phyloP scores from a whole-genome alignment of 768 basidiomycete species.

The Erythrobasidium yunnanense region DNA sequence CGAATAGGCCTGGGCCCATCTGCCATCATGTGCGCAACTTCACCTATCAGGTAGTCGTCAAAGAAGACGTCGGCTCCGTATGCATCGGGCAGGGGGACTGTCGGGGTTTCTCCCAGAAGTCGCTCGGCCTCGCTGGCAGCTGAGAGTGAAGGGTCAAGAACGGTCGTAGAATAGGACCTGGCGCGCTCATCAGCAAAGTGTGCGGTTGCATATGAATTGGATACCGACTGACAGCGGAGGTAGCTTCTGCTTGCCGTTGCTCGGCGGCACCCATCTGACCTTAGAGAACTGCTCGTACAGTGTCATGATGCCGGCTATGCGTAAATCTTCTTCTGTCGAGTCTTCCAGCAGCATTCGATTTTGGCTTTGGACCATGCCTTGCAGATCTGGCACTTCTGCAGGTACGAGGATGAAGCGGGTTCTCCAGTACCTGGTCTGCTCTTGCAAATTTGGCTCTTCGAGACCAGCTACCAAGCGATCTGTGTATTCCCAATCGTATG shows the following conservation, averaged over 20 bases:
- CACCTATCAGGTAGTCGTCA: neutral
- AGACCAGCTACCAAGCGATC: constrained; percentile 38
- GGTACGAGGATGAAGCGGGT: constrained; percentile 90
- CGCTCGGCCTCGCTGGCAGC: constrained; percentile 15
- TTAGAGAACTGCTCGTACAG: constrained; percentile 78
- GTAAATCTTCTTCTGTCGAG: constrained; percentile 74
- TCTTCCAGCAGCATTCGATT: constrained; percentile 52
- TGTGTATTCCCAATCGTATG: constrained; percentile 39
- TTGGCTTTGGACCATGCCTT: constrained; percentile 39
- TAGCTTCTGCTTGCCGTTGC: constrained; percentile 39
- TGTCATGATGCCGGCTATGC: constrained; percentile 78
- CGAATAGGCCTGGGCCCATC: constrained; percentile 66
- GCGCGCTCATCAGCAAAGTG: too few relatives aligned
- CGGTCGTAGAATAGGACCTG: constrained; percentile 14
- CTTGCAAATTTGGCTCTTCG: constrained; percentile 63
- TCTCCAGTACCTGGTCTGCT: constrained; percentile 77
- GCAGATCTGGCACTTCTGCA: constrained; percentile 55
- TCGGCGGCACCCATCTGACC: constrained; percentile 63
- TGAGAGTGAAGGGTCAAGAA: constrained; percentile 8
- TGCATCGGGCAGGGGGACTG: neutral
- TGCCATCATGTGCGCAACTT: constrained; percentile 69
- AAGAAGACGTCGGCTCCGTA: neutral
- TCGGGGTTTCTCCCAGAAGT: neutral
- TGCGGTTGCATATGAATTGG: too few relatives aligned
- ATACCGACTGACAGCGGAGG: constrained; percentile 20